Base-by-base conservation (phyloP, 352 stramenopile genomes). In the Aphanomyces euteiches region DNA sequence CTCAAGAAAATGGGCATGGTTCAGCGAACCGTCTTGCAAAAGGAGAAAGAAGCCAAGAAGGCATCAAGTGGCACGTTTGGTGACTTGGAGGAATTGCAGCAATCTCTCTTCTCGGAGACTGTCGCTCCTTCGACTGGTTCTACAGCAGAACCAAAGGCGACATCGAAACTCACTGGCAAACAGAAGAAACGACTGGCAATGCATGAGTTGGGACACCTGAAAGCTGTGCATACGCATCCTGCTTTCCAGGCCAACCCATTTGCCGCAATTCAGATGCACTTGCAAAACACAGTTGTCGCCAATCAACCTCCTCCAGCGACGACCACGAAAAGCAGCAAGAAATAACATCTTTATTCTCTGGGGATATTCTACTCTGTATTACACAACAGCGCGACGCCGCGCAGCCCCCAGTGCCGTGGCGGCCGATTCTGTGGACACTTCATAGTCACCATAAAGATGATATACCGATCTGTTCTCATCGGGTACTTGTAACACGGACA, bases 401-500 rank as follows among this genome's bases (percentile, higher is more conserved):
- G 85, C 39, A 99, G 75, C 0, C 88, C 90, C 96, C 96, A 99
- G 76, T 99, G 95, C 39, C 90, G 88, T 15, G 95, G 91, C 41
- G 84, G 86, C 56, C 98, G 81, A 19, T 95, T 96, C 15, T 82
- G 78, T 40, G 85, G 84, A 77, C 87, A 95, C 74, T 93, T 92
- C 84, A 95, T 93, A 36, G 84, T 95, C 54, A 98, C 93, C 80
- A 96, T 98, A 66, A 98, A 98, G 72, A 99, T 94, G 70, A 98
- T 97, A 78, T 98, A 98, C 17, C 91, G 87, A 71, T 99, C 96
- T 43, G 92, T 98, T 28, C 96, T 87, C 28, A 71, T 90, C 17
- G 89, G 83, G 78, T 99, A 99, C 85, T 98, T 98, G 89, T 99
- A 99, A 67, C 96, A 93, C 39, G 97, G 93, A 75, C 90, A 98